These are phyloP conservation scores for Septoria linicola DNA, from an alignment of 2,329 filamentous ascomycete species.

Conservation along the genomic window DNA sequence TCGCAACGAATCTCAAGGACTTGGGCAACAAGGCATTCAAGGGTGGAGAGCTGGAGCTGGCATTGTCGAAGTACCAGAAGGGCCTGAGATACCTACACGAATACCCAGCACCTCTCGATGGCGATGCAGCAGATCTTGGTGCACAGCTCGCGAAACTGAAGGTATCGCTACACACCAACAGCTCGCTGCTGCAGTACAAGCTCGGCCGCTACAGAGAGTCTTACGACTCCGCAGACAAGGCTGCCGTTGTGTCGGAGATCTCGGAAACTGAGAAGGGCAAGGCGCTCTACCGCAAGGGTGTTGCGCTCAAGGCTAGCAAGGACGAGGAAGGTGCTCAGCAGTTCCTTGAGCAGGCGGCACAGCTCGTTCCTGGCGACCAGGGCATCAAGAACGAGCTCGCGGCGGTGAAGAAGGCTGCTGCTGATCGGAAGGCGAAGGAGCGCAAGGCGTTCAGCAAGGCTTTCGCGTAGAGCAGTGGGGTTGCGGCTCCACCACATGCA, in stretches of 20 bases:
- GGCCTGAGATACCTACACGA: conserved; percentile 85
- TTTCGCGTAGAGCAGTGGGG: conserved; percentile 55
- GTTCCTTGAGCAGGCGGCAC: conserved; percentile 46
- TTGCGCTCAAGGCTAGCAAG: conserved; percentile 73
- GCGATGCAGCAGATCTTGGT: conserved; percentile 67
- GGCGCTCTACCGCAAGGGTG: conserved; percentile 78
- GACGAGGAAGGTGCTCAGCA: conserved; percentile 73
- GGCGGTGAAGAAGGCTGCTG: conserved; percentile 72
- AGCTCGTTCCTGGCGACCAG: conserved; percentile 64
- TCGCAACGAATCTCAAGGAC: conserved; percentile 82
- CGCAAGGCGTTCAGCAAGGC: conserved; percentile 92
- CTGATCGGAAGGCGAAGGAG: conserved; percentile 77
- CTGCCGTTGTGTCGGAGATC: conserved; percentile 64
- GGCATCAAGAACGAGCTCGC: conserved; percentile 73
- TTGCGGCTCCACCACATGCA: too few species aligned
- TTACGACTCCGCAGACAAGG: conserved; percentile 67
- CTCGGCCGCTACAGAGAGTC: conserved; percentile 69
- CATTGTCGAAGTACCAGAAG: conserved; percentile 92
- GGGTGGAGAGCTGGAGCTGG: conserved; percentile 65
- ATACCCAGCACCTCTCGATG: conserved; percentile 68
- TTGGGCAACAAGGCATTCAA: conserved; percentile 95
- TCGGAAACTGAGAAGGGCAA: conserved; percentile 81
- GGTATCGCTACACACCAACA: conserved; percentile 85
- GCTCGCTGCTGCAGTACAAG: conserved; percentile 82
- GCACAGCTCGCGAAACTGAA: conserved; percentile 69